Base-by-base conservation (phyloP, 345 rosid species). In the Linum trigynum region DNA sequence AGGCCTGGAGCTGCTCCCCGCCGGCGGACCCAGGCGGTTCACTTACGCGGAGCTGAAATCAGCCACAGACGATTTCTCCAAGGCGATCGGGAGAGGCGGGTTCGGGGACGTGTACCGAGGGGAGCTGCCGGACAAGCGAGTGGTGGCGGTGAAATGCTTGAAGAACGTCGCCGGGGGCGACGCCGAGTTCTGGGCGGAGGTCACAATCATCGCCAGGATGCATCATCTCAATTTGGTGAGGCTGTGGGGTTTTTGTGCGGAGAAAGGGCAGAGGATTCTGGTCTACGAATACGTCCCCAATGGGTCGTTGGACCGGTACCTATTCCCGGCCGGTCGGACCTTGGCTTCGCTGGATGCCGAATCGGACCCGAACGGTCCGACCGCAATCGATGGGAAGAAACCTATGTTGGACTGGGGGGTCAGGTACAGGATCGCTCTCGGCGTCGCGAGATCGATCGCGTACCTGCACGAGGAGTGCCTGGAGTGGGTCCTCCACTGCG, bases 81-180 rank as follows among this genome's bases (percentile, higher is more conserved):
- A 76, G 45, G 76, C 71, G 4, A 84, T 86, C 4, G 89, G 92
- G 36, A 79, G 66, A 69, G 92, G 92, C 4, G 92, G 85, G 1
- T 86, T 84, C 40, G 92, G 89, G 37, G 92, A 86, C 39, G 89
- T 86, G 67, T 86, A 82, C 9, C 80, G 67, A 70, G 92, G 92
- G 15, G 87, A 79, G 66, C 59, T 86, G 65, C 61, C 75, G 5
- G 89, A 86, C 51, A 81, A 84, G 65, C 75, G 92, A 16, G 75
- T 82, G 7, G 82, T 86, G 1, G 89, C 89, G 0, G 89, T 86
- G 10, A 86, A 86, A 76, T 84, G 89, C 72, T 79, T 86, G 72
- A 86, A 82, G 67, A 66, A 73, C 57, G 87, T 86, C 5, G 57
- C 87, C 0, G 81, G 86, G 4, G 92, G 92, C 0, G 92, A 84